Base-by-base conservation (phyloP, 148 eudicot species). In the Nyssa sinensis region DNA sequence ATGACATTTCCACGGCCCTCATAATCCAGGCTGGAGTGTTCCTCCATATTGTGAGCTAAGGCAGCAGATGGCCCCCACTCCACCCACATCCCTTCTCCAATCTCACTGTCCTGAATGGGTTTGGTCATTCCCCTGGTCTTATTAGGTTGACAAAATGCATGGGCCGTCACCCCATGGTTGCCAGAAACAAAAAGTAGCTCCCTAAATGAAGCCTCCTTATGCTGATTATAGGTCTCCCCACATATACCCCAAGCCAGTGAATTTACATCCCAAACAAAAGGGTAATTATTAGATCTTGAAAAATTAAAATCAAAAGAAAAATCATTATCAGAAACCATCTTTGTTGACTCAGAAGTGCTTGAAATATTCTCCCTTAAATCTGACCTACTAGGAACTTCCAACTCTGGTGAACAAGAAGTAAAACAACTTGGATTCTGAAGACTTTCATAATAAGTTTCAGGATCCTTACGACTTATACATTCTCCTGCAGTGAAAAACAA, bases 231-330 rank as follows among this genome's bases (percentile, higher is more conserved):
- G 28, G 77, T 74, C 71, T 92, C 94, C 77, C 81, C 96, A 75
- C 88, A 92, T 66, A 84, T 32, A 65, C 96, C 97, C 98, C 98
- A 95, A 61, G 98, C 92, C 71, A 95, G 62, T 28, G 98, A 90
- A 55, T 79, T 65, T 74, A 95, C 90, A 86, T 88, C 90, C 81
- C 81, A 86, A 76, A 95, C 72, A 71, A 44, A 89, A 71, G 83
- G 85, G 70, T 66, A 82, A 79, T 59, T 76, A 67, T 64, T 78
- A 70, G 84, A 75, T 67, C 58, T 76, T 66, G 78, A 67, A 76
- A 44, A 28, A 67, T 68, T 73, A 73, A 64, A 69, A 28, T 75
- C 77, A 17, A 61, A 70, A 60, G 82, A 79, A 74, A n/a, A 57
- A 62, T 76, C 81, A 73, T 73, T 76, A 59, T 53, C 55, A 57